These are phyloP conservation scores for Filobasidium wieringae DNA, from an alignment of 768 basidiomycete genomes.

Conservation along the genomic window DNA sequence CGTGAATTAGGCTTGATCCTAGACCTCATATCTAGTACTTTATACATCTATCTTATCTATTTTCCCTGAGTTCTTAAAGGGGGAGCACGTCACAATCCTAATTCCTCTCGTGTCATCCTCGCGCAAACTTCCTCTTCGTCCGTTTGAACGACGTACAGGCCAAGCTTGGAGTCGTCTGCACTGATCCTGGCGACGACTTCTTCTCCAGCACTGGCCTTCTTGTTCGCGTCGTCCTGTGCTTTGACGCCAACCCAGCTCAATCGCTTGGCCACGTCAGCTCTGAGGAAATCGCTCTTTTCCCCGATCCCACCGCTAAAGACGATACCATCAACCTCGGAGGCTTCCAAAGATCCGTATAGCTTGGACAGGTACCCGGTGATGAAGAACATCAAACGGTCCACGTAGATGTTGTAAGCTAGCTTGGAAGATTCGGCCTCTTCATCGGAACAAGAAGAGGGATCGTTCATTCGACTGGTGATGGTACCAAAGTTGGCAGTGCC, in stretches of 20 bases:
- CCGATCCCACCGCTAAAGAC: slow-evolving; percentile 86
- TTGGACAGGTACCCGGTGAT: slow-evolving; percentile 66
- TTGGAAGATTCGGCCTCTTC: slow-evolving; percentile 33
- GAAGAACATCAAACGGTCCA: slow-evolving; percentile 61
- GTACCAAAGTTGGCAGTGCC: slow-evolving; percentile 72
- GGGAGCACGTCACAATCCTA: slow-evolving; percentile 1
- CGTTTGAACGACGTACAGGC: slow-evolving; percentile 40
- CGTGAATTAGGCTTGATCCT: no score
- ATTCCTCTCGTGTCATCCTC: slow-evolving; percentile 10
- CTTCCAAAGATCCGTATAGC: slow-evolving; percentile 39
- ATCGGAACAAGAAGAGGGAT: slow-evolving; percentile 38
- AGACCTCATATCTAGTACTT: no score
- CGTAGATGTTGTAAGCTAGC: slow-evolving; percentile 66
- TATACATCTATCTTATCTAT: no score
- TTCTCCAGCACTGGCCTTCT: slow-evolving; percentile 39
- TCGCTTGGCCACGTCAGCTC: slow-evolving; percentile 49
- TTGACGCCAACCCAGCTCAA: slow-evolving; percentile 55
- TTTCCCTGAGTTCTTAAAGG: no score
- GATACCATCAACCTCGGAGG: slow-evolving; percentile 51
- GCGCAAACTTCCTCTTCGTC: slow-evolving; percentile 38
- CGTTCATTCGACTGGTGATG: slow-evolving; percentile 44
- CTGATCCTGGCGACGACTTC: slow-evolving; percentile 31
- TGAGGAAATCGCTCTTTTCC: slow-evolving; percentile 55
- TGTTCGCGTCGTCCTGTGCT: slow-evolving; percentile 46
- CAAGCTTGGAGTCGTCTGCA: slow-evolving; percentile 27